Base-by-base conservation (phyloP, 2,329 filamentous ascomycete species). In the Fusarium hainanense region DNA sequence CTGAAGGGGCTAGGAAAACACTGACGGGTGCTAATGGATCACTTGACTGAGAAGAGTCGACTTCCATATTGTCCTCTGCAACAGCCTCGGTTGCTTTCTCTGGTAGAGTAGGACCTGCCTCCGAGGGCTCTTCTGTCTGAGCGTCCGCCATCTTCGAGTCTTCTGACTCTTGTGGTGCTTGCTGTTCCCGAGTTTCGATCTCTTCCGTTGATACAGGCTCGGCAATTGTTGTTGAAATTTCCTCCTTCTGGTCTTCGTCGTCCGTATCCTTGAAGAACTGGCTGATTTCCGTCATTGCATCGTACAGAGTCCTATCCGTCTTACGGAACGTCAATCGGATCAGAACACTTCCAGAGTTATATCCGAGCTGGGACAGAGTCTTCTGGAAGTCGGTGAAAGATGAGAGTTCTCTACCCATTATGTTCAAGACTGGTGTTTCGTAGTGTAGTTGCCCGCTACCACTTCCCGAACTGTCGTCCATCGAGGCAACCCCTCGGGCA, bases 301-400 rank as follows among this genome's bases (percentile, higher is more conserved):
- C 92, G 71, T 93, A 93, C 28, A 98, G 81, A 4, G 94, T 94
- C 77, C 88, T 89, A 14, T 92, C 90, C 9, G 93, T 96, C 68
- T 86, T 86, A 76, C 87, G 89, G 81, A 95, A 98, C 34, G 85
- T 89, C 63, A 99, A 81, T 60, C 93, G 88, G 57, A 99, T 85
- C 58, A 97, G 82, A 7, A 93, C 90, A 75, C 88, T 95, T 8
- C 96, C 95, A 49, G 89, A 91, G 77, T 94, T 97, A 75, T 97
- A 91, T 0, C 96, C 96, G 20, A 98, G 82, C 78, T 97, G 93
- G 7, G 90, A 90, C 47, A 99, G 81, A 2, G 93, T 94, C 84
- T 97, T 97, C 78, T 98, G 93, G 61, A 98, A 86, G 75, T 97
- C 94, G 20, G 85, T 84, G 74, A 98, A 93, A 0, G 88, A 89